These are phyloP conservation scores for Mycena filopes DNA, from an alignment of 768 basidiomycete genomes.

Conservation along the genomic window DNA sequence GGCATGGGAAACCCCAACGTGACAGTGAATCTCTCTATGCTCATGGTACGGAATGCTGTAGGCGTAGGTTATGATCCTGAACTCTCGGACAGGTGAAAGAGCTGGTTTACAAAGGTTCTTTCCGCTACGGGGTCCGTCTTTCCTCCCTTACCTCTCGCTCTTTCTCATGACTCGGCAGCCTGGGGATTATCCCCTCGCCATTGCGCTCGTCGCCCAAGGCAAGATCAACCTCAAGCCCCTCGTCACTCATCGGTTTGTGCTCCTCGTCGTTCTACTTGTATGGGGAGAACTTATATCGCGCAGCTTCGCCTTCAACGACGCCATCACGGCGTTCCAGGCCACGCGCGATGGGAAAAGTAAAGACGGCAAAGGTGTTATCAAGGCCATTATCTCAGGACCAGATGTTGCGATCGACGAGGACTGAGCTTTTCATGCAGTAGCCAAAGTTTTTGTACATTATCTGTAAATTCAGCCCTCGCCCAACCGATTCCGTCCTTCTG, in stretches of 20 bases:
- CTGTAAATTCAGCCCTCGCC: no score
- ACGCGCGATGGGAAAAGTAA: slow-evolving; percentile 83
- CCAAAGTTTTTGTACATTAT: slow-evolving; percentile 5
- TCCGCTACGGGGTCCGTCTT: slow-evolving; percentile 81
- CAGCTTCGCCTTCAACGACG: slow-evolving; percentile 83
- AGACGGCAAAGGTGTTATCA: slow-evolving; percentile 91
- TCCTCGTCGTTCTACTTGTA: background rate
- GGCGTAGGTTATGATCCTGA: background rate
- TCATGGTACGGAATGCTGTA: slow-evolving; percentile 51
- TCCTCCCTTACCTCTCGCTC: background rate
- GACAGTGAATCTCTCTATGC: slow-evolving; percentile 72
- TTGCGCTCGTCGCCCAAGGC: slow-evolving; percentile 84
- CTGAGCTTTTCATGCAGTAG: slow-evolving; percentile 32
- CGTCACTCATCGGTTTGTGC: slow-evolving; percentile 82
- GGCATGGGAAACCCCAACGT: slow-evolving; percentile 89
- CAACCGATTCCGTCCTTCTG: no score
- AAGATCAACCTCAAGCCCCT: slow-evolving; percentile 89
- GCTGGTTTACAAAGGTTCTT: slow-evolving; percentile 86
- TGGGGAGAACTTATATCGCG: slow-evolving; percentile 3
- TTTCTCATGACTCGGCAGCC: slow-evolving; percentile 56
- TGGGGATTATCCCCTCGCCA: slow-evolving; percentile 87
- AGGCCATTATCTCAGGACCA: slow-evolving; percentile 89
- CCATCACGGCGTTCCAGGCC: slow-evolving; percentile 82
- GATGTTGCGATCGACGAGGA: slow-evolving; percentile 59
- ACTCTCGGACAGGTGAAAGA: slow-evolving; percentile 63